Conservation (phyloP, 331 rosid genomes). For the Prunus yedoensis region DNA sequence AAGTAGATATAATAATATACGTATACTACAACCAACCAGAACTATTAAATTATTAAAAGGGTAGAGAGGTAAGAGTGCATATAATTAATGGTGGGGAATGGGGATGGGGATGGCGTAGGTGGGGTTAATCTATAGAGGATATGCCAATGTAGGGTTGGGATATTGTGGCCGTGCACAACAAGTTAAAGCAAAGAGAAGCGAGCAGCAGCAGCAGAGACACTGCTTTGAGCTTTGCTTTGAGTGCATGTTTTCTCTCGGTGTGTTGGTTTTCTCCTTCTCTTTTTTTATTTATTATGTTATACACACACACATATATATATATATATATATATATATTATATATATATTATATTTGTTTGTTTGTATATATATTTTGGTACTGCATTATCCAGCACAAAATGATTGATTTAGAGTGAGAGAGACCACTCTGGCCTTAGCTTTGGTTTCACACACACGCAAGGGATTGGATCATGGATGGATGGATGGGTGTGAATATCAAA, state of each 20-base stretch:
- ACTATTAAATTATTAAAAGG: too few species aligned
- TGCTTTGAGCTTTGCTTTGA: neutral
- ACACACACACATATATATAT: too few species aligned
- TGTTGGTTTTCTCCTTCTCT: neutral
- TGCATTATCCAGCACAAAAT: constrained; percentile 9
- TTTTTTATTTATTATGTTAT: neutral
- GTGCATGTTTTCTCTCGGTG: neutral
- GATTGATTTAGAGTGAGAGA: constrained; percentile 14
- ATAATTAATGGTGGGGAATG: neutral
- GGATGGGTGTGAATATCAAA: neutral
- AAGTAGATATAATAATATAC: too few species aligned
- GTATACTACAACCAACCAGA: too few species aligned
- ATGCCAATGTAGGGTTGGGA: neutral
- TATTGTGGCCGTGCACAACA: constrained; percentile 9
- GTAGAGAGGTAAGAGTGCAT: too few species aligned
- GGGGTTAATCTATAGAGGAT: neutral
- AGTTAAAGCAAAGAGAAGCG: constrained; percentile 10
- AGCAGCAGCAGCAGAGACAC: neutral
- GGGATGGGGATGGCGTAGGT: neutral
- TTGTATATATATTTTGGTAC: neutral
- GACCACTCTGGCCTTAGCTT: constrained; percentile 1
- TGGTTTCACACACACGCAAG: constrained; percentile 14
- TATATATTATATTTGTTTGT: too few species aligned
- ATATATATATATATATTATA: too few species aligned
- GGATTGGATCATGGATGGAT: neutral